phyloP scores from a whole-genome alignment of 495 filamentous ascomycete species.

The Darksidea phi region DNA sequence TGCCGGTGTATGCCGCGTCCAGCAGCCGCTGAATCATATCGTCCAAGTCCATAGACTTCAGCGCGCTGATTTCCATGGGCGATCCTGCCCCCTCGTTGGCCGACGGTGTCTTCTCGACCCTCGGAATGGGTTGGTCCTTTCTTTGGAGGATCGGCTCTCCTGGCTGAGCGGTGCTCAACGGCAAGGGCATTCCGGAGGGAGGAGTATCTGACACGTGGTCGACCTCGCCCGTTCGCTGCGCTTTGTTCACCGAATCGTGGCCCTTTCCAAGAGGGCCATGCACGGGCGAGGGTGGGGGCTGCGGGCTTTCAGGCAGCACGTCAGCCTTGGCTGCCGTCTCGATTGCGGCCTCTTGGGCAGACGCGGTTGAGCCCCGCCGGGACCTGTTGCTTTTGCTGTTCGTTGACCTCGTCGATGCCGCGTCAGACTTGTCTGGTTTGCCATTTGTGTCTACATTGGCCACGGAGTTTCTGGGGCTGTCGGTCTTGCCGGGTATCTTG shows the following conservation, averaged over 20 bases:
- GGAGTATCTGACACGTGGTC: conserved; percentile 95
- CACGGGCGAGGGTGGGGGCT: conserved; percentile 87
- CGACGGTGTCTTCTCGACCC: conserved; percentile 23
- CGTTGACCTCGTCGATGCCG: conserved; percentile 67
- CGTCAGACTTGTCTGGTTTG: conserved; percentile 68
- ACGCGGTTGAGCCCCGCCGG: conserved; percentile 42
- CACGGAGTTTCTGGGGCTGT: conserved; percentile 78
- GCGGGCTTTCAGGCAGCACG: conserved; percentile 53
- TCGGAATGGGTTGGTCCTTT: conserved; percentile 50
- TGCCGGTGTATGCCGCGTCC: conserved; percentile 92
- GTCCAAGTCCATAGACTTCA: conserved; percentile 90
- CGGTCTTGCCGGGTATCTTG: conserved; percentile 73
- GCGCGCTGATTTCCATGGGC: conserved; percentile 65
- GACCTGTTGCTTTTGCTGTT: conserved; percentile 54
- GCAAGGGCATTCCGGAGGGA: conserved; percentile 58
- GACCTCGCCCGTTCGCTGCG: conserved; percentile 84
- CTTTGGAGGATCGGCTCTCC: conserved; percentile 81
- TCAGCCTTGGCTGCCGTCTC: conserved; percentile 38
- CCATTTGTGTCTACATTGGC: conserved; percentile 55
- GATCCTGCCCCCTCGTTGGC: conserved; percentile 38
- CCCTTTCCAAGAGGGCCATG: conserved; percentile 74
- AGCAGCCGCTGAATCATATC: conserved; percentile 95
- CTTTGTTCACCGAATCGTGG: conserved; percentile 74
- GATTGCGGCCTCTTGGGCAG: conserved; percentile 37
- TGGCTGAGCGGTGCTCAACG: conserved; percentile 54